A percentile compares a stretch with the other conserved stretches of the same genome.
Evolutionary conservation across 2,329 filamentous ascomycete genomes (phyloP).

Genomic region (Magnaporthiopsis rhizophila): DNA sequence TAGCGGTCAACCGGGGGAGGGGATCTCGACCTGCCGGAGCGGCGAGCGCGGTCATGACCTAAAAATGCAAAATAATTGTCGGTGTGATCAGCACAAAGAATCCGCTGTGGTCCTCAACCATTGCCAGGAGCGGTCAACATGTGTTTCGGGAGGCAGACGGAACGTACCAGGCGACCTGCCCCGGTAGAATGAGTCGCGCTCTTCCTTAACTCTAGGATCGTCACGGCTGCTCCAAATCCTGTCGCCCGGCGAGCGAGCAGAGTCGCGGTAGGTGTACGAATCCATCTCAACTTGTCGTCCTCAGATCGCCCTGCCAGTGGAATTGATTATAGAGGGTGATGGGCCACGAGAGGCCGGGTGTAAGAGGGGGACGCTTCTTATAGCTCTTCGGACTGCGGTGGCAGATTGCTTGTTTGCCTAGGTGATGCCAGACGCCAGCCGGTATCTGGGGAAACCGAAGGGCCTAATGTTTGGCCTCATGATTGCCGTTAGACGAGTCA

Average conservation of each 20-base stretch:
- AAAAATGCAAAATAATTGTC: neutral
- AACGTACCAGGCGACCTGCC: conserved; percentile 64
- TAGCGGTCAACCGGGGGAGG: conserved; percentile 67
- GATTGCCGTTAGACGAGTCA: conserved; percentile 49
- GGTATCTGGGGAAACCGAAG: conserved; percentile 19
- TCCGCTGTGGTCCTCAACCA: neutral
- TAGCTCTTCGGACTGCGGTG: conserved; percentile 1
- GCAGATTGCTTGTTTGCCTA: conserved; percentile 19
- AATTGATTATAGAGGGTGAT: conserved; percentile 1
- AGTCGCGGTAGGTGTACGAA: conserved; percentile 46
- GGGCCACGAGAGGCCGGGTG: neutral
- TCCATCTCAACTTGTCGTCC: conserved; percentile 34
- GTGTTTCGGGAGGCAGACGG: neutral
- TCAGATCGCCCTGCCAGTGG: neutral
- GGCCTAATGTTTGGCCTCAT: conserved; percentile 43
- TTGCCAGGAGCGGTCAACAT: neutral
- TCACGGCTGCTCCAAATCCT: conserved; percentile 45
- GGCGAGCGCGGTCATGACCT: conserved; percentile 51
- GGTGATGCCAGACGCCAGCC: conserved; percentile 13
- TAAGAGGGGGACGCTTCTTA: neutral
- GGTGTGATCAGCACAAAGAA: neutral
- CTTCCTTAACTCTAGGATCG: conserved; percentile 41
- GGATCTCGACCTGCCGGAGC: conserved; percentile 60
- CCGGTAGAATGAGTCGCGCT: conserved; percentile 50
- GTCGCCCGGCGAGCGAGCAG: conserved; percentile 44